Evolutionary conservation across 768 basidiomycete species (phyloP).

Genomic region (Leucocoprinus leucothites): DNA sequence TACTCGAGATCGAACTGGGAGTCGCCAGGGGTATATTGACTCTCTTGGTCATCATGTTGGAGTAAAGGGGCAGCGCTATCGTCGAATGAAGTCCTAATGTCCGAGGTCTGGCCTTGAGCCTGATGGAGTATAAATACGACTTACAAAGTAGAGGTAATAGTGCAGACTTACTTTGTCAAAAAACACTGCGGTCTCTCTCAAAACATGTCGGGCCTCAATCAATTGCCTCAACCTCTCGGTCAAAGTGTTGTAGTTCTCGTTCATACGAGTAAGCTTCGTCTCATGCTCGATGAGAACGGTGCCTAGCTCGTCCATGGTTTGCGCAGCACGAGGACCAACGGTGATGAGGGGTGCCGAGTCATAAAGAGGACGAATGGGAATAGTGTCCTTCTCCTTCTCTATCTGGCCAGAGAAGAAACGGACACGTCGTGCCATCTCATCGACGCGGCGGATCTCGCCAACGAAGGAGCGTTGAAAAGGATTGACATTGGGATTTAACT

Average conservation of each 20-base stretch:
- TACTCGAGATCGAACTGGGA: conserved; percentile 89
- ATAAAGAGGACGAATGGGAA: conserved; percentile 80
- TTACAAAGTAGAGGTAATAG: background rate
- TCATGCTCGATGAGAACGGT: conserved; percentile 86
- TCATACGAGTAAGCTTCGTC: conserved; percentile 82
- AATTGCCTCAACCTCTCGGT: conserved; percentile 85
- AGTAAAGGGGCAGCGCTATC: conserved; percentile 89
- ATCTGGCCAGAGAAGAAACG: conserved; percentile 89
- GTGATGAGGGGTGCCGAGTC: conserved; percentile 87
- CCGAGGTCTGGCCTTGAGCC: conserved; percentile 76
- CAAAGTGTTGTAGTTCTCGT: conserved; percentile 85
- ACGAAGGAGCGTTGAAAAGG: conserved; percentile 99
- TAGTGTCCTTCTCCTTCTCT: conserved; percentile 75
- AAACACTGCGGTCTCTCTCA: conserved; percentile 94
- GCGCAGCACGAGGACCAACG: conserved; percentile 88
- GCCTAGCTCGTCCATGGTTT: conserved; percentile 92
- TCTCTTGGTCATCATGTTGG: conserved; percentile 85
- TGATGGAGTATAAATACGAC: conserved; percentile 26
- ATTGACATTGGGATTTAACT: conserved; percentile 94
- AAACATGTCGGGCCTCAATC: conserved; percentile 90
- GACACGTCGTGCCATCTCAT: conserved; percentile 94
- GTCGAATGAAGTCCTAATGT: conserved; percentile 87
- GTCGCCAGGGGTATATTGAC: conserved; percentile 44
- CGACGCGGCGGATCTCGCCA: conserved; percentile 90
- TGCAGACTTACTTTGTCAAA: conserved; percentile 69